Evolutionary conservation across 176 grass and related monocot genomes (phyloP).

Genomic region (Carex kokanica): DNA sequence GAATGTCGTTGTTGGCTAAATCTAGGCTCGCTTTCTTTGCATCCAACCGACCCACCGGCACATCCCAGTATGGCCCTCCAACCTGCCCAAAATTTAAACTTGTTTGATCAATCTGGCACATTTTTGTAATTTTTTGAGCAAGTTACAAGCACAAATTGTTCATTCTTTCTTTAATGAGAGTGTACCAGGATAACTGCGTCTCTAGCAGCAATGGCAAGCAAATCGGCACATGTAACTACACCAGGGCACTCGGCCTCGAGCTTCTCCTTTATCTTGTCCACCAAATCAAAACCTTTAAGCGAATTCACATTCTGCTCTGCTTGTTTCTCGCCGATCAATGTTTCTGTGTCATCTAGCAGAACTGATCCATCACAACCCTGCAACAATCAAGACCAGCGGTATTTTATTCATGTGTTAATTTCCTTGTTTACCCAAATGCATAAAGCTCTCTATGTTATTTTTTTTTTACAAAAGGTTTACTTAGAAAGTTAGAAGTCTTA

Average conservation of each 20-base stretch:
- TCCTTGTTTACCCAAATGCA: background rate
- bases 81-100: constrained; percentile 38
- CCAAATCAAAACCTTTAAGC: constrained; percentile 82
- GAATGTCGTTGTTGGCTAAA: constrained; percentile 76
- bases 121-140: background rate
- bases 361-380: constrained; percentile 96
- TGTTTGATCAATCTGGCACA: background rate
- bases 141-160: background rate
- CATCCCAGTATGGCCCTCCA: constrained; percentile 96
- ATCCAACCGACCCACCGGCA: constrained; percentile 84
- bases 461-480: background rate
- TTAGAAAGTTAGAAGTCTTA: background rate
- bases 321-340: constrained; percentile 72
- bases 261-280: constrained; percentile 83
- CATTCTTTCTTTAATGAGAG: constrained; percentile 2
- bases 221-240: constrained; percentile 80
- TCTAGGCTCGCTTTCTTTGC: constrained; percentile 81
- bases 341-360: constrained; percentile 73
- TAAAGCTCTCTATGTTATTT: background rate
- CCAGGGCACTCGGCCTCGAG: constrained; percentile 84
- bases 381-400: background rate
- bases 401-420: background rate
- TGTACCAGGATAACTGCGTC: constrained; percentile 71
- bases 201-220: constrained; percentile 86
- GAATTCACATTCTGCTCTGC: constrained; percentile 82